Conservation (phyloP, 306 rosid species). For the Medicago lupulina region DNA sequence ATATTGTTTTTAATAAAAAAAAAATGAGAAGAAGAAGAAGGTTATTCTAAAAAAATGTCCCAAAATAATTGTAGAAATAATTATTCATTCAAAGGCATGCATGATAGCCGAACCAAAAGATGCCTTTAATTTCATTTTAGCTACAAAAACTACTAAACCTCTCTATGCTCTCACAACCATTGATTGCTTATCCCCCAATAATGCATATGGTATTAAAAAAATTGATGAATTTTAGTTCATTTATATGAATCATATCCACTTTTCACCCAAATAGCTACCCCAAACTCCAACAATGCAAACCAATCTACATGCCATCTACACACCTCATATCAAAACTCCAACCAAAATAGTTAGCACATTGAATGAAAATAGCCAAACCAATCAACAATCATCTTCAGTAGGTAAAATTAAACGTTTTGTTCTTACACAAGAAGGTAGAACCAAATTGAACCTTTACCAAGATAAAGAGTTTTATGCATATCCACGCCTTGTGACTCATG, state of each 20-base stretch:
- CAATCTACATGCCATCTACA: constrained; percentile 39
- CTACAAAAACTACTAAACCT: no score
- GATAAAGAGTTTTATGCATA: constrained; percentile 76
- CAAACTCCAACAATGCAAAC: constrained; percentile 36
- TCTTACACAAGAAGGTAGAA: constrained; percentile 66
- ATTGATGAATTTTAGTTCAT: neutral
- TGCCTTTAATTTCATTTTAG: no score
- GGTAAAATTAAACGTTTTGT: constrained; percentile 72
- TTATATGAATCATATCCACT: constrained; percentile 22
- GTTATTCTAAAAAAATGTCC: no score
- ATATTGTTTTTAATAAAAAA: no score
- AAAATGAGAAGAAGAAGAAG: no score
- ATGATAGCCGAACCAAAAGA: no score
- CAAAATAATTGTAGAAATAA: no score
- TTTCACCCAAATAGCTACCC: constrained; percentile 45
- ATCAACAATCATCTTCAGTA: constrained; percentile 52
- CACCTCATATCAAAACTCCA: constrained; percentile 37
- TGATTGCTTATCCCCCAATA: constrained; percentile 43
- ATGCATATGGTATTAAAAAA: neutral
- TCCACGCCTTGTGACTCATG: constrained; percentile 85
- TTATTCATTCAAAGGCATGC: no score
- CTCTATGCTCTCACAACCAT: constrained; percentile 37
- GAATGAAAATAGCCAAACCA: constrained; percentile 49
- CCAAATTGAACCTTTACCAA: constrained; percentile 60
- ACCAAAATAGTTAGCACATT: constrained; percentile 46